phyloP scores from a whole-genome alignment of 345 rosid species.

The Sisymbrium altissimum region DNA sequence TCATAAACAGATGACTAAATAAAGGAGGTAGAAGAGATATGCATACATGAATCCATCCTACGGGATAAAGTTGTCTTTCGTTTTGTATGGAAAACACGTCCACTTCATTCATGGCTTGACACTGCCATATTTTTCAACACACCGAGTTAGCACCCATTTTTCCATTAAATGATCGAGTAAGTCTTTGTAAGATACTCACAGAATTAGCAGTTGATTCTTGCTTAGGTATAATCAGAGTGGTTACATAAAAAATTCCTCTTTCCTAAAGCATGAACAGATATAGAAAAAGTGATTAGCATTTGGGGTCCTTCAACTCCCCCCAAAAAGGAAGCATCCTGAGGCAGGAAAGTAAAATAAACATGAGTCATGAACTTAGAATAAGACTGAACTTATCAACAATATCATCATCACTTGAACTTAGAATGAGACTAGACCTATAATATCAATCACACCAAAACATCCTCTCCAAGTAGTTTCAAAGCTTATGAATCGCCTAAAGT shows the following conservation, averaged over 20 bases:
- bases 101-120: conserved; percentile 78
- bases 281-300: neutral
- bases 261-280: conserved; percentile 45
- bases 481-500: neutral
- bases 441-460: no score
- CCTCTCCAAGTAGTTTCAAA: neutral
- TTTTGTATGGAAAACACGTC: conserved; percentile 80
- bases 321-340: neutral
- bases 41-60: conserved; percentile 92
- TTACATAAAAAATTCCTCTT: conserved; percentile 61
- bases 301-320: neutral
- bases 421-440: neutral
- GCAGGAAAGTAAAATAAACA: neutral
- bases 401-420: neutral
- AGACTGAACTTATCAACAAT: neutral
- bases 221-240: conserved; percentile 89
- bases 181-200: conserved; percentile 46
- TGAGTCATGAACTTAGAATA: neutral
- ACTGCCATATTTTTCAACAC: conserved; percentile 36
- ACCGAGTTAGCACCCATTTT: conserved; percentile 9
- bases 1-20: neutral
- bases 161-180: conserved; percentile 16
- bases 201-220: conserved; percentile 84
- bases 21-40: conserved; percentile 10
- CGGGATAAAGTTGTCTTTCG: conserved; percentile 65